Conservation (phyloP, 306 rosid genomes). For the Spatholobus suberectus region DNA sequence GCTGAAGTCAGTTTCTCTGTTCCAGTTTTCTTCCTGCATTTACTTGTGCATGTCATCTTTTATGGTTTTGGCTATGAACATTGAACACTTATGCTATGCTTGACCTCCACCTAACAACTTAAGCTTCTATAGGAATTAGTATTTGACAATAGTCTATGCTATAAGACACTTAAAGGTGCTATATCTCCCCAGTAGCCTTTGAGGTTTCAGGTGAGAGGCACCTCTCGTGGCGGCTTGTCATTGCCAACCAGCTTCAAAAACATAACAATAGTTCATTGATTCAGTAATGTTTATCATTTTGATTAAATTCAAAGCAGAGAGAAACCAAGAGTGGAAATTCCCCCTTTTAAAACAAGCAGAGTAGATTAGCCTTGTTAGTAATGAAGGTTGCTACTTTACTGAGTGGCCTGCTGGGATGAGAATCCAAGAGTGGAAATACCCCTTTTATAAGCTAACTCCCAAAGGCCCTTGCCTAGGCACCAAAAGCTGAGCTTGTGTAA, state of each 20-base stretch:
- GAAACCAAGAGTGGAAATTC: slow-evolving; percentile 1
- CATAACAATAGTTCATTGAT: neutral
- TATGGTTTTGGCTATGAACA: neutral
- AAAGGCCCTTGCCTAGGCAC: neutral
- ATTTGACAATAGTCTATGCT: neutral
- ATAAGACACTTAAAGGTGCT: neutral
- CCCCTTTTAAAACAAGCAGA: neutral
- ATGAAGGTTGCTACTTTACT: neutral
- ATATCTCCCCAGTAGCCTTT: neutral
- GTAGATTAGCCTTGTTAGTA: neutral
- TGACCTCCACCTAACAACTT: neutral
- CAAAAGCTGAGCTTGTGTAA: neutral
- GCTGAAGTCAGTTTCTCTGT: neutral
- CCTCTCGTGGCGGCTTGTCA: neutral
- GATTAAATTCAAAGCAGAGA: neutral
- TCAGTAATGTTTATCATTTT: neutral
- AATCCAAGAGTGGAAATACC: neutral
- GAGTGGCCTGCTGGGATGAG: neutral
- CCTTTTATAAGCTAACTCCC: neutral
- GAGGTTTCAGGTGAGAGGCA: neutral
- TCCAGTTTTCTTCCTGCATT: neutral
- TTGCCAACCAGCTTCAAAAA: neutral
- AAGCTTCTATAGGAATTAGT: neutral
- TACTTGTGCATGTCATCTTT: neutral
- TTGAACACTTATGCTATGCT: neutral